Evolutionary conservation across 345 rosid species (phyloP).

Genomic region (Pistacia atlantica): DNA sequence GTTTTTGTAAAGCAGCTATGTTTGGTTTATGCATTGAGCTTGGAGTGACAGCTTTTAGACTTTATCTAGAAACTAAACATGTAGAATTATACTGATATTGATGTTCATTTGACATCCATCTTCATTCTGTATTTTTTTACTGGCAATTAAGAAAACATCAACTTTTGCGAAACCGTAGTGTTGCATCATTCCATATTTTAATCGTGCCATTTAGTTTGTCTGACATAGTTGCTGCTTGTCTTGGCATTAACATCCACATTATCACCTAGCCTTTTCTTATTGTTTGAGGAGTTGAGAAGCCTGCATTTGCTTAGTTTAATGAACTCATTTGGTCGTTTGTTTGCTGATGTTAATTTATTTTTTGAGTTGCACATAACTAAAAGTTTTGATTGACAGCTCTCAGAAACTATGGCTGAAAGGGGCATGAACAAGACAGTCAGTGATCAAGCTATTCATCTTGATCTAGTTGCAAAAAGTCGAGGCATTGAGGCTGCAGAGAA

Average conservation of each 20-base stretch:
- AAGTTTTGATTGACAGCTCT: constrained; percentile 48
- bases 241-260: neutral
- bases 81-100: neutral
- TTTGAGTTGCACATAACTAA: neutral
- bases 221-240: neutral
- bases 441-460: constrained; percentile 97
- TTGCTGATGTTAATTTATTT: neutral
- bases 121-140: neutral
- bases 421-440: constrained; percentile 93
- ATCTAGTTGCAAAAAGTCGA: constrained; percentile 77
- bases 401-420: constrained; percentile 72
- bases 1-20: neutral
- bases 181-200: neutral
- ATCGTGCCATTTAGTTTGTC: neutral
- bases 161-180: neutral
- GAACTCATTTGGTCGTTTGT: neutral
- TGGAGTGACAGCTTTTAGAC: neutral
- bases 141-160: neutral
- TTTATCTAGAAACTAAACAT: neutral
- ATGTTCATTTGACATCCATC: neutral
- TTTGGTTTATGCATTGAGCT: neutral
- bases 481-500: constrained; percentile 81
- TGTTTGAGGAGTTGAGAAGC: neutral
- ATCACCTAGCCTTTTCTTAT: neutral
- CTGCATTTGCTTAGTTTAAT: neutral